Percentiles rank a stretch among this genome's conserved stretches.
phyloP scores from a whole-genome alignment of 1,284 basidiomycete genomes.

The Laetiporus sulphureus region DNA sequence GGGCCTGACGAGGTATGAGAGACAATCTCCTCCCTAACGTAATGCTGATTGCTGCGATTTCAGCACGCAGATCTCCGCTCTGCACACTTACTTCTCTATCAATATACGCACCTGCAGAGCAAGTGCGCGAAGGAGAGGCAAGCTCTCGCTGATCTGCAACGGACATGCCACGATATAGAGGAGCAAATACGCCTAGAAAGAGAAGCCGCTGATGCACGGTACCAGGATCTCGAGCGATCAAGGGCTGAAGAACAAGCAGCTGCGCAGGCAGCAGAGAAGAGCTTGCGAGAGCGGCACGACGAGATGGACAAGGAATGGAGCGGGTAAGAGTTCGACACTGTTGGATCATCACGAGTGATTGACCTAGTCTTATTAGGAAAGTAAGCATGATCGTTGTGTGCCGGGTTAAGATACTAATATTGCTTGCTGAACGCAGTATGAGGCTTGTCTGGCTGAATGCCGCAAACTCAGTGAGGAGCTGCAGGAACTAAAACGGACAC shows the following conservation, averaged over 20 bases:
- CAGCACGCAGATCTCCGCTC: conserved; percentile 21
- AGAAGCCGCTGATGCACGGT: conserved; percentile 13
- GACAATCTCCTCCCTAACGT: no score
- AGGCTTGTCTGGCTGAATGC: conserved; percentile 26
- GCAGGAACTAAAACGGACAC: conserved; percentile 16
- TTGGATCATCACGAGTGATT: conserved; percentile 2
- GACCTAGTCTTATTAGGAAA: conserved; percentile 27
- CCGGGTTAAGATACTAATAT: no score
- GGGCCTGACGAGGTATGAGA: conserved; percentile 29
- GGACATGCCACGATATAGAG: conserved; percentile 15
- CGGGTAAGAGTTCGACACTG: conserved; percentile 21
- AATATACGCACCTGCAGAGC: conserved; percentile 14
- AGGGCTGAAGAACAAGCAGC: conserved; percentile 30
- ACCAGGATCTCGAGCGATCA: conserved; percentile 19
- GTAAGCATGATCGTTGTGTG: conserved; percentile 28
- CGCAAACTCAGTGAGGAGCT: conserved; percentile 25
- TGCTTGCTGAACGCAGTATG: conserved; percentile 24
- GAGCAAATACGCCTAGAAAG: conserved; percentile 10
- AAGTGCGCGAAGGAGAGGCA: conserved; percentile 15
- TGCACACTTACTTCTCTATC: conserved; percentile 15
- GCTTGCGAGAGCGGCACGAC: conserved; percentile 30
- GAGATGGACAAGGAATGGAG: conserved; percentile 32
- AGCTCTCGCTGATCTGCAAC: conserved; percentile 11
- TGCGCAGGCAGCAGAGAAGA: conserved; percentile 28
- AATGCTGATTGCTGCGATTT: no score